Conservation (phyloP, 2,329 filamentous ascomycete genomes). For the Thelonectria olida region DNA sequence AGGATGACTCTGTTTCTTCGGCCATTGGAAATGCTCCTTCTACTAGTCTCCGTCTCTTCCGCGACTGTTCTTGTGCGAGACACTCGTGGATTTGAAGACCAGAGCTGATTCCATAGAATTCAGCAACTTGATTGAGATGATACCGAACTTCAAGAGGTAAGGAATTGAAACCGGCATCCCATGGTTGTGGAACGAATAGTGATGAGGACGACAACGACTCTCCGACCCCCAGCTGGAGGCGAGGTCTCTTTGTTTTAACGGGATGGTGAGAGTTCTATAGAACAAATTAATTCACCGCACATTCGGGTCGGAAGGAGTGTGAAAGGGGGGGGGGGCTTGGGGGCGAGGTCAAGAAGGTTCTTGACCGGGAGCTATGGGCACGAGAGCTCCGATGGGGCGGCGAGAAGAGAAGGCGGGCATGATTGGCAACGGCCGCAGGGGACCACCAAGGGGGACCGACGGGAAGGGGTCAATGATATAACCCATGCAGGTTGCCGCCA, state of each 20-base stretch:
- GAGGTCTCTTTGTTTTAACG: constrained; percentile 43
- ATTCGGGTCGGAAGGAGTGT: constrained; percentile 38
- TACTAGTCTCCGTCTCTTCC: constrained; percentile 46
- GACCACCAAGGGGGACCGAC: constrained; percentile 39
- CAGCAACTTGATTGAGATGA: constrained; percentile 41
- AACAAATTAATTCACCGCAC: constrained; percentile 52
- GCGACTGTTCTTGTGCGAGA: constrained; percentile 36
- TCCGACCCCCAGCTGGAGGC: constrained; percentile 37
- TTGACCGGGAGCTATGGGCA: constrained; percentile 41
- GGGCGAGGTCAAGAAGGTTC: constrained; percentile 38
- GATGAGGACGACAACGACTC: constrained; percentile 33
- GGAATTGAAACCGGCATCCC: constrained; percentile 35
- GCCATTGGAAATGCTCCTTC: constrained; percentile 46
- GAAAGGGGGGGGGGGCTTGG: constrained; percentile 34
- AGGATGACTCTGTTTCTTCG: constrained; percentile 30
- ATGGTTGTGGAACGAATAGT: constrained; percentile 26
- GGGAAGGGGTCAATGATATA: constrained; percentile 53
- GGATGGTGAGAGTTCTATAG: constrained; percentile 43
- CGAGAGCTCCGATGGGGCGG: constrained; percentile 37
- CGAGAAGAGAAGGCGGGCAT: constrained; percentile 35
- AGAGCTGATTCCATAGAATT: constrained; percentile 44
- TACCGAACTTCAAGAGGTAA: constrained; percentile 39
- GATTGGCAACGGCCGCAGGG: constrained; percentile 39
- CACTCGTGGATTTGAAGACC: constrained; percentile 43
- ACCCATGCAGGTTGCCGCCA: constrained; percentile 55